Evolutionary conservation across 495 filamentous ascomycete genomes (phyloP), one percentile per base, ranked within the genome.

Genomic region (Talaromyces adpressus): DNA sequence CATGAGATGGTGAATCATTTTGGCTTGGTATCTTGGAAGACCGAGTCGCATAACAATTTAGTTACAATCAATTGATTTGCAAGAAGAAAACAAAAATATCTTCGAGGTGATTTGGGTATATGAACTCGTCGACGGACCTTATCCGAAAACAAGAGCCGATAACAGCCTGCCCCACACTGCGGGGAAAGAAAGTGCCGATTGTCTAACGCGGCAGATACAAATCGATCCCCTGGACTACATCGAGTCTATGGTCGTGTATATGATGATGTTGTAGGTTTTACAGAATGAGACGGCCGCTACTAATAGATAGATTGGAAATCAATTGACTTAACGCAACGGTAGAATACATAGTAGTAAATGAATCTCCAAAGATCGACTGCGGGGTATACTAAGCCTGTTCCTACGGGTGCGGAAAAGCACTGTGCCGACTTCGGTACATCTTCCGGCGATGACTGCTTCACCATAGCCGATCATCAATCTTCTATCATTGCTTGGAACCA

Each of bases 1-100:
- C 88, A 92, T 91, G 72, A 92, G 79, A 78, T 91, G 89, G 71
- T 92, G 89, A 70, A 87, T 79, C 80, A 90, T 89, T 74, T 79
- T 84, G 67, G 61, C 30, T 25, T 56, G 36, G 14, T 23, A 36
- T 56, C 20, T 18, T 4, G n/a, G 45, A 4, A 29, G 14, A 29
- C 27, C 39, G 6, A 23, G 34, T 23, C 58, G 58, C 58, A 60
- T 60, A 20, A 36, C 29, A 62, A 5, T 16, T 16, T 41, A 0
- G 12, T 41, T 14, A 9, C 36, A 16, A 41, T 14, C 12, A 16
- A 9, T 6, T 36, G 2, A 36, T 11, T 3, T 36, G 11, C 12
- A 39, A 39, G 3, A 41, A 41, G 36, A 41, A 41, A 16, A 41
- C 36, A 41, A 41, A 41, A 41, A 41, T 12, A 41, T 41, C n/a